Evolutionary conservation across 495 filamentous ascomycete genomes (phyloP).

Genomic region (Lasiosphaeris hirsuta): DNA sequence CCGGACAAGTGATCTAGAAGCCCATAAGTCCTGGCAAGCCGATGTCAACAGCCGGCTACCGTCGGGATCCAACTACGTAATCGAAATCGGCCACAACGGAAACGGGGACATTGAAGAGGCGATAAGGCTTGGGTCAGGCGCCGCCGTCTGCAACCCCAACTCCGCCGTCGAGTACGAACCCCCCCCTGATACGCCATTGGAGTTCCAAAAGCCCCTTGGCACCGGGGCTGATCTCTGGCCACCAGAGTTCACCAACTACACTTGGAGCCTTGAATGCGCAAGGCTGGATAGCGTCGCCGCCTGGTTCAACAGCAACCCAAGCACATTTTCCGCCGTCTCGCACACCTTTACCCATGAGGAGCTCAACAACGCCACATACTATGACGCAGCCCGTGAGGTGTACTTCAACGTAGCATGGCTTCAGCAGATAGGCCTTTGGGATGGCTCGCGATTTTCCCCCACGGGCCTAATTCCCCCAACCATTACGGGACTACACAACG

Average conservation of each 20-base stretch:
- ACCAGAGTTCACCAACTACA: conserved; percentile 39
- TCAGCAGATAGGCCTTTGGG: conserved; percentile 45
- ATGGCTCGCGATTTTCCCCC: conserved; percentile 41
- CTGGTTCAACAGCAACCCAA: conserved; percentile 52
- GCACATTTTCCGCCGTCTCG: conserved; percentile 55
- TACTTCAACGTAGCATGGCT: conserved; percentile 60
- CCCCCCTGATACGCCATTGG: conserved; percentile 49
- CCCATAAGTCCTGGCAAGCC: conserved; percentile 48
- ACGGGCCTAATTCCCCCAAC: conserved; percentile 60
- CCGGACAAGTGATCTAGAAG: conserved; percentile 46
- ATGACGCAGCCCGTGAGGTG: conserved; percentile 55
- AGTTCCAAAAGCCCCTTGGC: conserved; percentile 56
- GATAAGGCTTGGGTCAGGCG: conserved; percentile 18
- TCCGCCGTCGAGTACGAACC: conserved; percentile 28
- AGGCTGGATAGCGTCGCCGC: conserved; percentile 46
- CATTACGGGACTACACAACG: conserved; percentile 65
- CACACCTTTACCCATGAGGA: conserved; percentile 63
- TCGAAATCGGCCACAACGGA: conserved; percentile 60
- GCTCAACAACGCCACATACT: conserved; percentile 59
- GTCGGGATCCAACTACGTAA: conserved; percentile 51
- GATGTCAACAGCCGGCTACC: conserved; percentile 53
- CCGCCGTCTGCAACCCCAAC: conserved; percentile 14
- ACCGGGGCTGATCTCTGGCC: conserved; percentile 57
- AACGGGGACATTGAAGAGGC: conserved; percentile 57
- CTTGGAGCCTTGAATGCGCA: conserved; percentile 48